A percentile compares a stretch with the other conserved stretches of the same genome.
Conservation (phyloP, 192 early-diverging fungal species). For the Glomus cerebriforme region DNA sequence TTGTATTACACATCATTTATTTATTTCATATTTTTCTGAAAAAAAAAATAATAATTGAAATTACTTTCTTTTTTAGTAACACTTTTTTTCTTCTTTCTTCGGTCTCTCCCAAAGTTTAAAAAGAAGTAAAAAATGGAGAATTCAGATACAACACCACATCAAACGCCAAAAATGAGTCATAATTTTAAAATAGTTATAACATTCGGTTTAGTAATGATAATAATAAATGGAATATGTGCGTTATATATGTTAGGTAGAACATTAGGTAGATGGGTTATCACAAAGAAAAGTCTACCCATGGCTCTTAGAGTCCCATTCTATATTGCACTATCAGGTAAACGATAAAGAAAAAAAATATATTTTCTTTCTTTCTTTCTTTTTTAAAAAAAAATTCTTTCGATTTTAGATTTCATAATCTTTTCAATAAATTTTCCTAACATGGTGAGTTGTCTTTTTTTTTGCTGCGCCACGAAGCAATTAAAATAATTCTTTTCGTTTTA, state of each 20-base stretch:
- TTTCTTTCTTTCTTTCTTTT: not conserved
- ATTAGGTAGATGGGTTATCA: not conserved
- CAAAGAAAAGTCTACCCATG: constrained; percentile 4
- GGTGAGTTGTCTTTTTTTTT: not conserved
- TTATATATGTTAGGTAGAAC: constrained; percentile 8
- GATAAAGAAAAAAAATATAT: not conserved
- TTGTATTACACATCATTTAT: too few relatives aligned
- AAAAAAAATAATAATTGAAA: not conserved
- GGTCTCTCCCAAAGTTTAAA: not conserved
- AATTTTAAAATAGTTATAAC: not conserved
- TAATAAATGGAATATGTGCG: constrained; percentile 1
- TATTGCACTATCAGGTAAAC: constrained; percentile 17
- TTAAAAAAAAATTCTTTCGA: not conserved
- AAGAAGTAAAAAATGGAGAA: not conserved
- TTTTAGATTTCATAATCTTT: not conserved
- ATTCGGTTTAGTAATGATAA: not conserved
- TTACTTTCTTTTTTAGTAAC: not conserved
- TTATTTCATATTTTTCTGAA: too few relatives aligned
- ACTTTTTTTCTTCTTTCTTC: not conserved
- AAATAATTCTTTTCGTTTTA: too few relatives aligned
- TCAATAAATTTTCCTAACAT: not conserved
- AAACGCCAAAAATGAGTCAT: not conserved
- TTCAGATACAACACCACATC: not conserved
- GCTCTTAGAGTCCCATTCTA: constrained; percentile 20
- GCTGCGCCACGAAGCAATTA: not conserved